These are phyloP conservation scores for Malassezia globosa DNA, from an alignment of 1,284 basidiomycete species.

Conservation along the genomic window DNA sequence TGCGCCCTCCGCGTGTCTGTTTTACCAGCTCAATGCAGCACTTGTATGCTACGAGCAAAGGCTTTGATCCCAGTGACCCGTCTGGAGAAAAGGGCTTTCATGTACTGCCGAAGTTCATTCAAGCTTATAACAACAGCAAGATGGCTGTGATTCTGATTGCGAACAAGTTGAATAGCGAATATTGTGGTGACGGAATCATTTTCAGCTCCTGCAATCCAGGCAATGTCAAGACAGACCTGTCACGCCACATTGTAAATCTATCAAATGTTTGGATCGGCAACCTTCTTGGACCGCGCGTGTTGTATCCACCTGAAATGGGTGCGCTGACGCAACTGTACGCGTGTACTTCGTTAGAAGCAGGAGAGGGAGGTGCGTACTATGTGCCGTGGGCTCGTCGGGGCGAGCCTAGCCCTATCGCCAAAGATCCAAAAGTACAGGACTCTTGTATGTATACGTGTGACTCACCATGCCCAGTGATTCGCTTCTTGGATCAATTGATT, in stretches of 20 bases:
- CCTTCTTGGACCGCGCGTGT: constrained; percentile 17
- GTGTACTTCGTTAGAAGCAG: constrained; percentile 6
- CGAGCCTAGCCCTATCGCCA: constrained; percentile 14
- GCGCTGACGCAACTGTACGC: constrained; percentile 30
- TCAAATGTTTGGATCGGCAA: constrained; percentile 9
- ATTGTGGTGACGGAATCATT: constrained; percentile 18
- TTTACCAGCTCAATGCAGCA: constrained; percentile 21
- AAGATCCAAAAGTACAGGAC: constrained; percentile 1
- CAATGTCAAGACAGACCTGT: constrained; percentile 14
- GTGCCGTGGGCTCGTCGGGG: constrained; percentile 28
- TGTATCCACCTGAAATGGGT: constrained; percentile 18
- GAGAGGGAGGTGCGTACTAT: constrained; percentile 22
- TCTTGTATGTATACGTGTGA: constrained; percentile 1
- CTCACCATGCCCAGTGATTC: constrained; percentile 16
- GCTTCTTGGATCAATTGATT: constrained; percentile 26
- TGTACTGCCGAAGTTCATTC: constrained; percentile 4
- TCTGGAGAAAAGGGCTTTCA: background rate
- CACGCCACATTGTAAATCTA: constrained; percentile 8
- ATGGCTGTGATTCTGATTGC: constrained; percentile 11
- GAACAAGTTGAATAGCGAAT: constrained; percentile 3
- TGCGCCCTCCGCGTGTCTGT: constrained; percentile 13
- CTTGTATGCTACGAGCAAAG: constrained; percentile 4
- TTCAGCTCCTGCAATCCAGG: constrained; percentile 24
- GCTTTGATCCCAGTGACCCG: constrained; percentile 7
- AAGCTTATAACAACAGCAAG: constrained; percentile 26